Evolutionary conservation across 305 asterid genomes (phyloP), one percentile per base, ranked within the genome.

Genomic region (Euphrasia arctica): DNA sequence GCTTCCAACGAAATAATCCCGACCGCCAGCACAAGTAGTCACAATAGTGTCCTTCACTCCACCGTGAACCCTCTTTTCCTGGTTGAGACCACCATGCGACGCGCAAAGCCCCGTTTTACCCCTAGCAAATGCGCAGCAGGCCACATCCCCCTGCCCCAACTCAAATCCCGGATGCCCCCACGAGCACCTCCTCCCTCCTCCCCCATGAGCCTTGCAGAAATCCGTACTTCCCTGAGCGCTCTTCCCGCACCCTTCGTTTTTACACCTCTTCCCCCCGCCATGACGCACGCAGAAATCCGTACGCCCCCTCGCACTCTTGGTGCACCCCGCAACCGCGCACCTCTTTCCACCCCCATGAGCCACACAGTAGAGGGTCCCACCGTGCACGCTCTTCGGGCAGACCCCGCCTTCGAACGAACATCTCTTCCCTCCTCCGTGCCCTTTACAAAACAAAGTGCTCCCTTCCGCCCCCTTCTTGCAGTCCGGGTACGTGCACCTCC

Each of bases 141-240:
- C 11, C 45, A 39, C 45, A 8, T 8, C 45, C 10, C 45, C 45
- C 45, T 39, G 45, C 45, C 45, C 92, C 22, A 18, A 18, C 22
- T 18, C 22, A 18, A 1, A 18, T 18, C 22, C 22, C 22, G 22
- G 22, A 18, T 1, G 0, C 1, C 22, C 22, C 96, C 97, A 91
- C 59, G 71, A 74, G 68, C 98, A 91, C 61, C 94, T 74, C 80
- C 85, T 91, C 34, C 95, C 96, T 5, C 22, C 22, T 1, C 98
- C 96, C 2, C 97, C 97, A 15, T 90, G 97, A 0, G 95, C 95
- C 75, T 90, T 90, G 81, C 98, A 91, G 69, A 85, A 85, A 42
- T 89, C 95, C 0, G 96, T 91, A 79, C 98, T 86, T 2, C 98
- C 98, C 68, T 91, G 98, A 5, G 98, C 98, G 9, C 96, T 89